Evolutionary conservation across 176 grass and related monocot genomes (phyloP).

Genomic region (Carex cristatella): DNA sequence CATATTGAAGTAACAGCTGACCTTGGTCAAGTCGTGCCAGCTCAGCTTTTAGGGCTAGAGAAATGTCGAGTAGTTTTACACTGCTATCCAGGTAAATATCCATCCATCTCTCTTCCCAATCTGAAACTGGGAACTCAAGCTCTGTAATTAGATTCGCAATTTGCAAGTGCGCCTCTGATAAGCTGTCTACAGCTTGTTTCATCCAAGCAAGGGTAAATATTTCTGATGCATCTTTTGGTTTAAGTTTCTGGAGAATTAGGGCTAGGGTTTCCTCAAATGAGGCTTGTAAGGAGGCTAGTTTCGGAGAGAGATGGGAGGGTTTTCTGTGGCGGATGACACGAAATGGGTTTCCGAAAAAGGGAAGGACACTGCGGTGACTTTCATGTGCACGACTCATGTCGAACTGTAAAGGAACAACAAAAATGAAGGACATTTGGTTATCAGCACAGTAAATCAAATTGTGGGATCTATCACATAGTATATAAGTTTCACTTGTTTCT

Average conservation of each 20-base stretch:
- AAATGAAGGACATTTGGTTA: not conserved
- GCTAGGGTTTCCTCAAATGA: conserved; percentile 54
- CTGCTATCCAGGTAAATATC: conserved; percentile 83
- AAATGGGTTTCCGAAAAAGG: conserved; percentile 59
- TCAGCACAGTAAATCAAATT: not conserved
- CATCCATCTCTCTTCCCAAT: conserved; percentile 90
- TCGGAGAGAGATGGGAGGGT: conserved; percentile 33
- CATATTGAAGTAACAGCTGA: conserved; percentile 59
- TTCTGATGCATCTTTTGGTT: conserved; percentile 34
- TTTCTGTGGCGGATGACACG: conserved; percentile 35
- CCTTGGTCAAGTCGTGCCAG: conserved; percentile 66
- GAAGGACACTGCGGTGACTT: conserved; percentile 29
- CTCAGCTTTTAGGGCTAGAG: conserved; percentile 66
- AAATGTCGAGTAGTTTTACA: conserved; percentile 75
- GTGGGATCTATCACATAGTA: not conserved
- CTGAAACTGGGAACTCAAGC: conserved; percentile 64
- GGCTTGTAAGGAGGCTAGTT: conserved; percentile 34
- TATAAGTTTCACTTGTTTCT: not conserved
- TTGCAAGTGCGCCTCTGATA: conserved; percentile 41
- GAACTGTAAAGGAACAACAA: conserved; percentile 16
- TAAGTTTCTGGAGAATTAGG: conserved; percentile 49
- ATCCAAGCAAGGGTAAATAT: conserved; percentile 65
- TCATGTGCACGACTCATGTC: conserved; percentile 65
- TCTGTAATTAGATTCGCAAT: conserved; percentile 58
- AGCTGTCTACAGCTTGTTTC: conserved; percentile 41